Conservation (phyloP, 2,329 filamentous ascomycete genomes). For the Cordyceps pruinosa region DNA sequence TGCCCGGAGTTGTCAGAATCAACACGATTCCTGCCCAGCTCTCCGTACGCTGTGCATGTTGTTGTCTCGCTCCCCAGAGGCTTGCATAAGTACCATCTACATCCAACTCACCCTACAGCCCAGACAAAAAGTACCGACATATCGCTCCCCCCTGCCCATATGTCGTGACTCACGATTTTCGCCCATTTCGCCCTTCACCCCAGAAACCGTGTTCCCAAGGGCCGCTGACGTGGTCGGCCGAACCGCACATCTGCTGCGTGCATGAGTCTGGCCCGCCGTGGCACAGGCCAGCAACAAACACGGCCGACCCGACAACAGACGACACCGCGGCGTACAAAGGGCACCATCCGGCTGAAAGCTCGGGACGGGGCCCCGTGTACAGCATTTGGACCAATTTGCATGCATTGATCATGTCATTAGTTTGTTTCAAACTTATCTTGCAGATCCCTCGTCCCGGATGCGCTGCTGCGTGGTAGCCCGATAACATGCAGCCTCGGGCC, state of each 20-base stretch:
- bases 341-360: too few relatives aligned
- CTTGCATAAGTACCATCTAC: not conserved
- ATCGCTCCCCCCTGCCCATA: not conserved
- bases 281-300: constrained; percentile 6
- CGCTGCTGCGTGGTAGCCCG: too few relatives aligned
- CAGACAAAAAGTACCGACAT: not conserved
- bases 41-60: too few relatives aligned
- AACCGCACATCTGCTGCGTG: not conserved
- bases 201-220: not conserved
- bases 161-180: not conserved
- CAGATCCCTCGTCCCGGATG: not conserved
- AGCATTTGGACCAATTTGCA: not conserved
- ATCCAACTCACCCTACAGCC: not conserved
- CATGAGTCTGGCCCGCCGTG: not conserved
- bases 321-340: not conserved
- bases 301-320: constrained; percentile 2
- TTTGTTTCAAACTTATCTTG: not conserved
- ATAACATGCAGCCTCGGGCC: too few relatives aligned
- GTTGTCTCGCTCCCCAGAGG: not conserved
- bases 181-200: too few relatives aligned
- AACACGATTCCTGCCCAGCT: too few relatives aligned
- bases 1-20: too few relatives aligned
- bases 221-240: not conserved
- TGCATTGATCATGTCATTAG: not conserved
- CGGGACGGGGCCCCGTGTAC: too few relatives aligned